Evolutionary conservation across 129 eudicot species (phyloP).

Genomic region (Tagetes patula): DNA sequence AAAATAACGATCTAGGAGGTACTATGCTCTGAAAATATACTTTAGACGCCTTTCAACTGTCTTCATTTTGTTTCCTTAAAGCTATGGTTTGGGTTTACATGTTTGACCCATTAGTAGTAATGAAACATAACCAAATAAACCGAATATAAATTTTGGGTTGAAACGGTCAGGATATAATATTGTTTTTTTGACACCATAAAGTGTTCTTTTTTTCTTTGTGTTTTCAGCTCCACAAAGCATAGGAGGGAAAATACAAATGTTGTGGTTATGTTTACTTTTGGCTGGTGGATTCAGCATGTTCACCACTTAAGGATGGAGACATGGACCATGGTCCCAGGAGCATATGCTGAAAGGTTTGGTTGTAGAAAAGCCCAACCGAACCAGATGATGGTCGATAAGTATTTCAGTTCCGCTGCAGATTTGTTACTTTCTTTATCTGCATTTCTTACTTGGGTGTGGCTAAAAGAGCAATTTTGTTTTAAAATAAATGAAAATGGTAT

Average conservation of each 20-base stretch:
- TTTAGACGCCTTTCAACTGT: not conserved
- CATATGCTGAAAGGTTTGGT: not conserved
- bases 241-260: not conserved
- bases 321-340: not conserved
- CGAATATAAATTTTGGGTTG: too few relatives aligned
- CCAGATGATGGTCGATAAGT: not conserved
- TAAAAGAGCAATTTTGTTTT: too few relatives aligned
- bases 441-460: not conserved
- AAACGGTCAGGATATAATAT: not conserved
- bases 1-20: not conserved
- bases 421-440: not conserved
- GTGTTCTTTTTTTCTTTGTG: not conserved
- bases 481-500: too few relatives aligned
- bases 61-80: too few relatives aligned
- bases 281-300: conserved; percentile 5
- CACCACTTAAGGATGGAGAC: not conserved
- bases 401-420: not conserved
- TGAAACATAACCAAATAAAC: too few relatives aligned
- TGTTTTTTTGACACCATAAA: not conserved
- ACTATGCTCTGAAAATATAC: not conserved
- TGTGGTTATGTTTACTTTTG: conserved; percentile 12
- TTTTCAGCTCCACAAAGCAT: conserved; percentile 10
- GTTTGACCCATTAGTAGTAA: not conserved
- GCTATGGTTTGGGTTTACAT: not conserved
- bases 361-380: not conserved